Percentiles rank a stretch among this genome's conserved stretches.
These are phyloP conservation scores for Neurospora sublineolata DNA, from an alignment of 495 filamentous ascomycete species.

Conservation along the genomic window DNA sequence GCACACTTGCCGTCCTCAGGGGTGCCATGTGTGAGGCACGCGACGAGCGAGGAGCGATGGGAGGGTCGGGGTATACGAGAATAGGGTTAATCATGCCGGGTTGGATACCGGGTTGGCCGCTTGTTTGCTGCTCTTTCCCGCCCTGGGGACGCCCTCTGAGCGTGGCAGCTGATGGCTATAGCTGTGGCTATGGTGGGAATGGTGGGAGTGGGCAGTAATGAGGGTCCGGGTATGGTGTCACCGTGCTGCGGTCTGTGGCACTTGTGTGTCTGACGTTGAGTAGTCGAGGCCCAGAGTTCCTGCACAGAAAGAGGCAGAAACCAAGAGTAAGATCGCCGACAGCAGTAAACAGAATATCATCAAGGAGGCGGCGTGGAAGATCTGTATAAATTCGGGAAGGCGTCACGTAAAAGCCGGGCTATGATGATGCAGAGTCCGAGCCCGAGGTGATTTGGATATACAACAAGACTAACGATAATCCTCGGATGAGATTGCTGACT, in stretches of 20 bases:
- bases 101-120: background rate
- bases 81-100: background rate
- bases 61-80: slow-evolving; percentile 10
- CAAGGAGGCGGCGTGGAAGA: background rate
- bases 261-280: background rate
- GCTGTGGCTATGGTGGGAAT: background rate
- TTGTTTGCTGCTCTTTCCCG: slow-evolving; percentile 6
- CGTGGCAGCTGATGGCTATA: background rate
- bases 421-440: background rate
- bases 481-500: background rate
- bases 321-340: background rate
- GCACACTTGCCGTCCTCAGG: slow-evolving; percentile 24
- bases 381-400: background rate
- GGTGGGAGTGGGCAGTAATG: background rate
- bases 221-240: background rate
- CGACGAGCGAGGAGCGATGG: slow-evolving; percentile 6
- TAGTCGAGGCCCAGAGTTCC: background rate
- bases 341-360: background rate
- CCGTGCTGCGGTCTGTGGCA: background rate
- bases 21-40: slow-evolving; percentile 20
- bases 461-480: background rate
- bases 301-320: background rate
- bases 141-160: background rate
- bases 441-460: background rate
- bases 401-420: background rate